Conservation (phyloP, 2,329 filamentous ascomycete genomes). For the Verticillium dahliae region DNA sequence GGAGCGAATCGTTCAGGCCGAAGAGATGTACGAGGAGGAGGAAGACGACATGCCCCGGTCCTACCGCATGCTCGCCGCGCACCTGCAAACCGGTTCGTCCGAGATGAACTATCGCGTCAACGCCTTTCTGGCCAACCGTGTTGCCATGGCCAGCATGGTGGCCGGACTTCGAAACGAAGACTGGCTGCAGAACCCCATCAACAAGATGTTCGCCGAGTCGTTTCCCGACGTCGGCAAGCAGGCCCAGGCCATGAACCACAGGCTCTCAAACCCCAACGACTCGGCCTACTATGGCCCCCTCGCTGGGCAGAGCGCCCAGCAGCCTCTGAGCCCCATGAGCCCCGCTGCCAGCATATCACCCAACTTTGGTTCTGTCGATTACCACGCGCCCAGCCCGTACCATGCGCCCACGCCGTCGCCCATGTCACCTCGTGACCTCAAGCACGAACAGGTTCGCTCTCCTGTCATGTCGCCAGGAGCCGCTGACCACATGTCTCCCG, state of each 20-base stretch:
- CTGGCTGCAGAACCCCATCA: slow-evolving; percentile 38
- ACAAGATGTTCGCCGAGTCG: slow-evolving; percentile 37
- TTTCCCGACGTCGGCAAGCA: slow-evolving; percentile 32
- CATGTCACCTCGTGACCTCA: slow-evolving; percentile 13
- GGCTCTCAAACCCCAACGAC: slow-evolving; percentile 5
- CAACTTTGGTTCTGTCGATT: slow-evolving; percentile 3
- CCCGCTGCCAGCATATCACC: slow-evolving; percentile 3
- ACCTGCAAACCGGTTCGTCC: slow-evolving; percentile 52
- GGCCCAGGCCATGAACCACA: slow-evolving; percentile 16
- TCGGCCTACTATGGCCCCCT: slow-evolving; percentile 9
- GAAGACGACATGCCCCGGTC: slow-evolving; percentile 71
- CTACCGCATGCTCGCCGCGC: slow-evolving; percentile 56
- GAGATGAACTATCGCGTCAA: slow-evolving; percentile 58
- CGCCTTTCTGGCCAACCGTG: slow-evolving; percentile 33
- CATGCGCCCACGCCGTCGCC: slow-evolving; percentile 3
- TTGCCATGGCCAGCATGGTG: slow-evolving; percentile 35
- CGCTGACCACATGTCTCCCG: slow-evolving; percentile 18
- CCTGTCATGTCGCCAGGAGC: slow-evolving; percentile 17
- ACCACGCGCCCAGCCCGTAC: slow-evolving; percentile 14
- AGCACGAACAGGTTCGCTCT: slow-evolving; percentile 2
- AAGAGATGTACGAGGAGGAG: slow-evolving; percentile 96
- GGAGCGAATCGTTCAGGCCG: slow-evolving; percentile 69
- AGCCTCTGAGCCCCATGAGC: not conserved
- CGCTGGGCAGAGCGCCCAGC: not conserved
- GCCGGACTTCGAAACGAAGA: slow-evolving; percentile 24